A percentile compares a stretch with the other conserved stretches of the same genome.
Evolutionary conservation across 2,329 filamentous ascomycete genomes (phyloP).

Genomic region (Seiridium cupressi): DNA sequence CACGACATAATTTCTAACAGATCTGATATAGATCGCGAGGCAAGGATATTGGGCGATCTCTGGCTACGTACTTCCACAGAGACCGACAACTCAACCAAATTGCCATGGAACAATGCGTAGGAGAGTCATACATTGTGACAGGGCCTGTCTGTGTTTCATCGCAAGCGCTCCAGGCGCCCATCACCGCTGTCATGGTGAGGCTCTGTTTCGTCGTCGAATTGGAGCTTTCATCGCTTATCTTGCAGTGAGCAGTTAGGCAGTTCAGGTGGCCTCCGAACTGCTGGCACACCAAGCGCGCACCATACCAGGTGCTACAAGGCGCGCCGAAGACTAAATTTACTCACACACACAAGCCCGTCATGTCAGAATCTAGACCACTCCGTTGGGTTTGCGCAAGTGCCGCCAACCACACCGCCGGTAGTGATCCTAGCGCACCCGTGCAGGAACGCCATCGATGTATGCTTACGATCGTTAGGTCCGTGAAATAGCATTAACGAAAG

Average conservation of each 20-base stretch:
- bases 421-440: neutral
- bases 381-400: neutral
- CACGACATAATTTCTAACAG: too few relatives aligned
- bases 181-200: neutral
- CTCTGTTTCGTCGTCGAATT: neutral
- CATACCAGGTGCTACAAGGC: too few relatives aligned
- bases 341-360: neutral
- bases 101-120: too few relatives aligned
- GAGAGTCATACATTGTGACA: neutral
- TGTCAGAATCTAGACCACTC: conserved; percentile 1
- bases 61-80: too few relatives aligned
- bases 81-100: too few relatives aligned
- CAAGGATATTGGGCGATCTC: too few relatives aligned
- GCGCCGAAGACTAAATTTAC: too few relatives aligned
- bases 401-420: conserved; percentile 1
- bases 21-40: too few relatives aligned
- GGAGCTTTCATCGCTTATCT: neutral
- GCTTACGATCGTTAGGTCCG: too few relatives aligned
- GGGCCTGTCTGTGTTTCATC: neutral
- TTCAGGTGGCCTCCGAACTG: too few relatives aligned
- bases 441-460: neutral
- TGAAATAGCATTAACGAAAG: too few relatives aligned
- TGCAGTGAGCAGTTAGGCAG: neutral
- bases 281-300: too few relatives aligned
- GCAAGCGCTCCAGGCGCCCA: neutral